Percentiles rank a stretch among this genome's conserved stretches.
These are phyloP conservation scores for Leptodontidium sp. DNA, from an alignment of 2,329 filamentous ascomycete species.

Conservation along the genomic window DNA sequence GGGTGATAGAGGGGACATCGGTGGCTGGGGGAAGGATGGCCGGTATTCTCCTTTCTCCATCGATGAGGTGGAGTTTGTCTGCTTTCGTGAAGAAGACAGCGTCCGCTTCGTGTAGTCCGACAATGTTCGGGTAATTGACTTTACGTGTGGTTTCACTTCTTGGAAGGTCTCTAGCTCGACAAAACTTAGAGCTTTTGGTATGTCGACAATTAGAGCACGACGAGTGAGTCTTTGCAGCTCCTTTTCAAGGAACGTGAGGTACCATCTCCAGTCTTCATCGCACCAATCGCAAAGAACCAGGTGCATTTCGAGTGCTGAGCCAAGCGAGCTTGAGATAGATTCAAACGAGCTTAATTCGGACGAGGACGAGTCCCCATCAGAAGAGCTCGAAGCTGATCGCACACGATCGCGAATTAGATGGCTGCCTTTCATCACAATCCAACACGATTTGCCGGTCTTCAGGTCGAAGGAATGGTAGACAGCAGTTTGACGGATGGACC, in stretches of 20 bases:
- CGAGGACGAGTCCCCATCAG: neutral
- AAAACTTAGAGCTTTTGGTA: constrained; percentile 18
- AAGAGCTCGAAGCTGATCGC: constrained; percentile 6
- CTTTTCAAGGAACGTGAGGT: constrained; percentile 49
- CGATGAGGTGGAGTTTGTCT: neutral
- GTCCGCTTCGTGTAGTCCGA: constrained; percentile 18
- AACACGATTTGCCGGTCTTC: constrained; percentile 44
- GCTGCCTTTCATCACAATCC: constrained; percentile 52
- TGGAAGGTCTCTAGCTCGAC: neutral
- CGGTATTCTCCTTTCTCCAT: neutral
- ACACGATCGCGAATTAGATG: constrained; percentile 46
- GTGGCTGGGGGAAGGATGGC: neutral
- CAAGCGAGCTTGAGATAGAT: constrained; percentile 32
- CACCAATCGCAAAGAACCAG: constrained; percentile 49
- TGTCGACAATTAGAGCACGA: constrained; percentile 4
- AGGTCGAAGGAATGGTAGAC: constrained; percentile 52
- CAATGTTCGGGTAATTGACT: constrained; percentile 3
- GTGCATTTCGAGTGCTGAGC: constrained; percentile 46
- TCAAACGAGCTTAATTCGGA: constrained; percentile 23
- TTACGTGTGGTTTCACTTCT: neutral
- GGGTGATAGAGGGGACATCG: neutral
- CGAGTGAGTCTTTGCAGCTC: constrained; percentile 20
- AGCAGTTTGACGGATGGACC: constrained; percentile 50
- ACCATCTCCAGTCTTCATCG: constrained; percentile 53
- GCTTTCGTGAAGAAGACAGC: neutral